Conservation (phyloP, 2,329 filamentous ascomycete species). For the Apiospora arundinis region DNA sequence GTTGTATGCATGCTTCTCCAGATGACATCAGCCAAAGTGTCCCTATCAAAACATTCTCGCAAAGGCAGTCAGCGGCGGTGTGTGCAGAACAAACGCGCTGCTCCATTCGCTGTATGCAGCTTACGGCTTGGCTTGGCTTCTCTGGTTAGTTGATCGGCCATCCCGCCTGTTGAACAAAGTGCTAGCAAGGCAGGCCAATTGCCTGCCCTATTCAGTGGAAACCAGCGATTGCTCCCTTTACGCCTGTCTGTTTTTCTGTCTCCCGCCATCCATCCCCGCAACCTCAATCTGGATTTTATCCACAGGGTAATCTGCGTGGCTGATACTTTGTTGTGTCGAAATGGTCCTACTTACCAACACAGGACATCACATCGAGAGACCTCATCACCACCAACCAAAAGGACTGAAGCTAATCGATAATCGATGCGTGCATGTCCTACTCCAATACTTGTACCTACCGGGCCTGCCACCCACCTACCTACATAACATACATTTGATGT, state of each 20-base stretch:
- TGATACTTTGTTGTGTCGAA: not conserved
- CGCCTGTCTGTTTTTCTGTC: not conserved
- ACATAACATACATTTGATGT: not conserved
- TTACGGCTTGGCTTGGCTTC: not conserved
- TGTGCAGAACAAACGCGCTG: not conserved
- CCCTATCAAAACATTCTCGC: not conserved
- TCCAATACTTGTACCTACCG: not conserved
- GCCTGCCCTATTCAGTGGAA: not conserved
- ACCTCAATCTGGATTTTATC: not conserved
- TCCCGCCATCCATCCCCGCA: not conserved
- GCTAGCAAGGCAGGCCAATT: not conserved
- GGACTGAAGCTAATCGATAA: not conserved
- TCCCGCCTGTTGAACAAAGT: not conserved
- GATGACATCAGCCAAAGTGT: constrained; percentile 2
- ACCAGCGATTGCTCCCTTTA: constrained; percentile 7
- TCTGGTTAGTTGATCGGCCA: constrained; percentile 15
- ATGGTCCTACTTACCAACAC: not conserved
- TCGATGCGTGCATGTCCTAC: not conserved
- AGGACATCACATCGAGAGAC: not conserved
- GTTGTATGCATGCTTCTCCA: not conserved
- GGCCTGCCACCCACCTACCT: not conserved
- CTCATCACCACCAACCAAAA: not conserved
- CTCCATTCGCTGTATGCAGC: not conserved
- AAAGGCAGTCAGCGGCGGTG: not conserved
- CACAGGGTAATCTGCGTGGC: not conserved